These are phyloP conservation scores for Tritrichomonas musculus DNA, from an alignment of 208 protist genomes.

Conservation along the genomic window DNA sequence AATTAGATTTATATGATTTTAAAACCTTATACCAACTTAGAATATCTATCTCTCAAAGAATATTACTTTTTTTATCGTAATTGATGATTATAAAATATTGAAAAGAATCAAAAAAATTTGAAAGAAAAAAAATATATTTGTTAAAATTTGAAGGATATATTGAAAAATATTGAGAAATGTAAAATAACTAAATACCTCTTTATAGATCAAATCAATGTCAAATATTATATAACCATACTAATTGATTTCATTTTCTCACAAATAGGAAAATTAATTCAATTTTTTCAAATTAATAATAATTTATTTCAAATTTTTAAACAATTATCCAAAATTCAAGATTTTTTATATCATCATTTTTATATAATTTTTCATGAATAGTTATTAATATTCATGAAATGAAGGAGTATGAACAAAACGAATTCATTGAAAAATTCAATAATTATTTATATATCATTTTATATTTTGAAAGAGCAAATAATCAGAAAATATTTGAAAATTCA, in stretches of 20 bases:
- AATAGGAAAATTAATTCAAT: not conserved
- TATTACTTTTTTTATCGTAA: not conserved
- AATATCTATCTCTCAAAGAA: not conserved
- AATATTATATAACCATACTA: not conserved
- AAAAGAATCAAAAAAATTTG: not conserved
- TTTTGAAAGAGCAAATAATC: too few relatives aligned
- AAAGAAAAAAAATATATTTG: not conserved
- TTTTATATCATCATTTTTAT: not conserved
- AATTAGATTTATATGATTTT: not conserved
- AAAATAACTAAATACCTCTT: not conserved
- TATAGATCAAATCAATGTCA: not conserved
- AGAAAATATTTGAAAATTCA: too few relatives aligned
- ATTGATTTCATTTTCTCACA: not conserved
- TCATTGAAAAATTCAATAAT: not conserved
- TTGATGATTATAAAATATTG: not conserved
- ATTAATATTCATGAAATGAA: not conserved
- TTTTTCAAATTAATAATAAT: not conserved
- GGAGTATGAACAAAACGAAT: too few relatives aligned
- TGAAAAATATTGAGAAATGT: not conserved
- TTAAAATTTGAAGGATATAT: not conserved
- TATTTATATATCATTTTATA: not conserved
- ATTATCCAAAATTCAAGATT: not conserved
- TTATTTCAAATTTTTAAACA: not conserved
- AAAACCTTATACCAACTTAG: not conserved
- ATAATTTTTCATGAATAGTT: not conserved